Evolutionary conservation across 2,329 filamentous ascomycete genomes (phyloP).

Genomic region (Podosphaera leucotricha): DNA sequence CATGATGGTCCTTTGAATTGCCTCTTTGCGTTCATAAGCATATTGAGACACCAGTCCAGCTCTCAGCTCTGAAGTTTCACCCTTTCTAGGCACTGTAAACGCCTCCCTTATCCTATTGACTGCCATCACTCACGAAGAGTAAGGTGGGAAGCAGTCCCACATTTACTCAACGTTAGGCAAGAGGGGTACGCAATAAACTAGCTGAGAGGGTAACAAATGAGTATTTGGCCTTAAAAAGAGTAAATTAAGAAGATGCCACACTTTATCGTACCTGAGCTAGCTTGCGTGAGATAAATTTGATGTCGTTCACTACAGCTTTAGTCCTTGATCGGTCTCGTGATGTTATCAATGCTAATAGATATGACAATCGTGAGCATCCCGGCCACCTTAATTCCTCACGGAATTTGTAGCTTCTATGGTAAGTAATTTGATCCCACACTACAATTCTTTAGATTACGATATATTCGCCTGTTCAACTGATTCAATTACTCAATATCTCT

Average conservation of each 20-base stretch:
- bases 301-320: neutral
- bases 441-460: too few species aligned
- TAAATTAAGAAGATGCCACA: neutral
- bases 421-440: too few species aligned
- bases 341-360: neutral
- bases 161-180: neutral
- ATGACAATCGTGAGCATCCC: neutral
- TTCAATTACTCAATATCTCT: conserved; percentile 3
- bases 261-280: neutral
- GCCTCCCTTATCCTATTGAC: conserved; percentile 91
- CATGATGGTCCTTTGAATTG: conserved; percentile 99
- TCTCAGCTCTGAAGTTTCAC: conserved; percentile 92
- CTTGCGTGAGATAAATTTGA: too few species aligned
- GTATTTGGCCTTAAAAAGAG: too few species aligned
- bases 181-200: neutral
- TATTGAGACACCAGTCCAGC: conserved; percentile 94
- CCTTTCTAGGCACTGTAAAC: conserved; percentile 81
- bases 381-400: neutral
- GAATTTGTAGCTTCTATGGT: too few species aligned
- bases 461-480: too few species aligned
- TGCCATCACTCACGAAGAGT: conserved; percentile 40
- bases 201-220: neutral
- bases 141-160: conserved; percentile 4
- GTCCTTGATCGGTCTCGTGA: neutral
- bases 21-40: conserved; percentile 96